These are phyloP conservation scores for Cystobasidiaceae sp. DNA, from an alignment of 1,284 basidiomycete species.

Conservation along the genomic window DNA sequence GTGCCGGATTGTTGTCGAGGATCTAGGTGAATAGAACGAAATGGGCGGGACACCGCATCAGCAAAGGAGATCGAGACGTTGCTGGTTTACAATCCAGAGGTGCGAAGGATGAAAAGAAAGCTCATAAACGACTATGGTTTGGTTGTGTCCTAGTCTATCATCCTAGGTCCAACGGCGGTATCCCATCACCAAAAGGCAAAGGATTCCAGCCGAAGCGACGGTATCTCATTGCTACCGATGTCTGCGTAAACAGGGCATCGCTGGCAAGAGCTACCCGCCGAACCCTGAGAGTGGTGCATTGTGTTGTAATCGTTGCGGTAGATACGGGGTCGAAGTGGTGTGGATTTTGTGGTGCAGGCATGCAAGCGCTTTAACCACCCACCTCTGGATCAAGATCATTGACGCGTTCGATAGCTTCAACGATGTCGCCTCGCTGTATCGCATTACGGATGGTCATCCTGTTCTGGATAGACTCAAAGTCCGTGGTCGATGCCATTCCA, in stretches of 20 bases:
- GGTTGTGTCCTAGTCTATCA: slow-evolving; percentile 42
- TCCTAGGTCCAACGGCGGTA: slow-evolving; percentile 10
- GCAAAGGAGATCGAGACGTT: not conserved
- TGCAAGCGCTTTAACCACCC: slow-evolving; percentile 49
- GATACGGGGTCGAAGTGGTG: not conserved
- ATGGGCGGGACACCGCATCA: not conserved
- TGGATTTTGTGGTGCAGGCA: slow-evolving; percentile 29
- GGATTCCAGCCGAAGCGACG: too few relatives aligned
- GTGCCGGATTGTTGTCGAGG: slow-evolving; percentile 79
- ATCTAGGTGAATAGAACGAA: slow-evolving; percentile 58
- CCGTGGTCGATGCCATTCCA: slow-evolving; percentile 62
- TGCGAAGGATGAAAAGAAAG: not conserved
- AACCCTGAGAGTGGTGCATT: slow-evolving; percentile 98
- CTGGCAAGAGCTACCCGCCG: slow-evolving; percentile 33
- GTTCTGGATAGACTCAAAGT: slow-evolving; percentile 86
- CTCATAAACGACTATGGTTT: slow-evolving; percentile 41
- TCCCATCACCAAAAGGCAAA: too few relatives aligned
- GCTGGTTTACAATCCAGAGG: not conserved
- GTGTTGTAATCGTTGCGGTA: slow-evolving; percentile 33
- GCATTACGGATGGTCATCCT: slow-evolving; percentile 91
- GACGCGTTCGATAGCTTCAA: slow-evolving; percentile 84
- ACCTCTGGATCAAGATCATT: slow-evolving; percentile 98
- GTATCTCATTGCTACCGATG: too few relatives aligned
- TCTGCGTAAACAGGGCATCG: slow-evolving; percentile 16
- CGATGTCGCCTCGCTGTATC: slow-evolving; percentile 86